Evolutionary conservation across 2,329 filamentous ascomycete species (phyloP), one percentile per base, ranked within the genome.

Genomic region (Aulographum hederae): DNA sequence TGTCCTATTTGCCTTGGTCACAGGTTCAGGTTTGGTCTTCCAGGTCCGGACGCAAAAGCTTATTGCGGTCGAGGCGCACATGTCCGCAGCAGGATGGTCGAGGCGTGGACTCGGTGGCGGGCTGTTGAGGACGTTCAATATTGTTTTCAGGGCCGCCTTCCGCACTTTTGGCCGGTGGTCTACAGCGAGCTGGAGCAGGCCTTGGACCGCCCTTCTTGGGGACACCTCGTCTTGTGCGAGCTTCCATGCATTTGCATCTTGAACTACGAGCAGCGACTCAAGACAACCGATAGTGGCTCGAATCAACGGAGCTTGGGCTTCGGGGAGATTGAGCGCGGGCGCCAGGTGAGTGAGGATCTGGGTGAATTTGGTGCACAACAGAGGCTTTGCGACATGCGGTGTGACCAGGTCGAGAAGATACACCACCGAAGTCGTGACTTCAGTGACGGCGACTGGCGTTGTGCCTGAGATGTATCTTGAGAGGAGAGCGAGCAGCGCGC

Each of bases 371-470:
- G 82, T 78, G 47, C 85, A 80, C 35, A 98, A 76, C 37, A 98
- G 73, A 37, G 85, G 72, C 38, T 80, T 69, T 33, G 89, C 82
- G 38, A 85, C 74, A 57, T 75, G 79, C 36, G 79, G 78, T 12
- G 84, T 89, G 43, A 94, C 71, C 42, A 92, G 64, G 56, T 98
- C 86, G 60, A 98, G 81, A 12, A 98, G 74, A 56, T 98, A 98
- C 43, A 98, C 78, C 41, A 91, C 78, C 3, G 86, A 80, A 15
- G 78, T 73, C 19, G 80, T 78, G 37, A 91, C 63, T 40, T 91
- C 82, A 51, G 80, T 79, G 50, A 86, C 86, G 34, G 78, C 62
- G 33, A 72, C 70, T 32, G 72, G 76, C 34, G 65, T 58, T 40
- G 60, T 54, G 29, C 54, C 63, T 25, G 66, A 70, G 33, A 78